Percentiles rank a stretch among this genome's conserved stretches.
These are phyloP conservation scores for Heliamphora exappendiculata DNA, from an alignment of 148 eudicot species.

Conservation along the genomic window DNA sequence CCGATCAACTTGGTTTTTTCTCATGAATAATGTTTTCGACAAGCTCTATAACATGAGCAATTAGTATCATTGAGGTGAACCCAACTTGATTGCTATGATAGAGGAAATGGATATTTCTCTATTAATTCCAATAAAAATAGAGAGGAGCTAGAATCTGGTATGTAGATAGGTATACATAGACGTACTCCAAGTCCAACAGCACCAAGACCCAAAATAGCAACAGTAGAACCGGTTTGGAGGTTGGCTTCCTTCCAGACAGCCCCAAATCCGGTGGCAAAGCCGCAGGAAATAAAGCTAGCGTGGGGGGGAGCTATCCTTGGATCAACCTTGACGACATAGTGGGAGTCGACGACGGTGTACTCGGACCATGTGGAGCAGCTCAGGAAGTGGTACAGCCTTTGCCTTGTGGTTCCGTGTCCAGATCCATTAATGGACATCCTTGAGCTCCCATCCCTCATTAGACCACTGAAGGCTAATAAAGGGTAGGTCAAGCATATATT, in stretches of 20 bases:
- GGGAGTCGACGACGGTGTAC: constrained; percentile 28
- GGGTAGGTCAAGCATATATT: constrained; percentile 25
- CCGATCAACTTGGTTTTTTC: no score
- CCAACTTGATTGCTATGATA: no score
- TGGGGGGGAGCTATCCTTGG: constrained; percentile 23
- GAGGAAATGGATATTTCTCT: no score
- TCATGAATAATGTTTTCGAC: no score
- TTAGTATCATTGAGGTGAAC: no score
- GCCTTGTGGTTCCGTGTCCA: not conserved
- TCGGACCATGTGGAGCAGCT: constrained; percentile 51
- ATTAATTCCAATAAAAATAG: no score
- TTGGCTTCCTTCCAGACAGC: constrained; percentile 31
- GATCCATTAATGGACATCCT: constrained; percentile 18
- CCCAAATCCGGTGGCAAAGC: constrained; percentile 47
- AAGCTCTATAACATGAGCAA: no score
- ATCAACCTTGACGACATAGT: constrained; percentile 38
- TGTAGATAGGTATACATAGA: not conserved
- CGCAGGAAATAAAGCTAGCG: constrained; percentile 45
- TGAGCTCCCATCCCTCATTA: constrained; percentile 34
- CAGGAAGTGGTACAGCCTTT: constrained; percentile 22
- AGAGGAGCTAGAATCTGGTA: no score
- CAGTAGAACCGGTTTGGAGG: constrained; percentile 32
- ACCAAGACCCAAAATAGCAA: constrained; percentile 54
- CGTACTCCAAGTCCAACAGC: constrained; percentile 53
- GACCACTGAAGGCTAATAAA: constrained; percentile 15